Percentiles rank a stretch among this genome's conserved stretches.
These are phyloP conservation scores for Pythium diclinum DNA, from an alignment of 352 stramenopile genomes.

Conservation along the genomic window DNA sequence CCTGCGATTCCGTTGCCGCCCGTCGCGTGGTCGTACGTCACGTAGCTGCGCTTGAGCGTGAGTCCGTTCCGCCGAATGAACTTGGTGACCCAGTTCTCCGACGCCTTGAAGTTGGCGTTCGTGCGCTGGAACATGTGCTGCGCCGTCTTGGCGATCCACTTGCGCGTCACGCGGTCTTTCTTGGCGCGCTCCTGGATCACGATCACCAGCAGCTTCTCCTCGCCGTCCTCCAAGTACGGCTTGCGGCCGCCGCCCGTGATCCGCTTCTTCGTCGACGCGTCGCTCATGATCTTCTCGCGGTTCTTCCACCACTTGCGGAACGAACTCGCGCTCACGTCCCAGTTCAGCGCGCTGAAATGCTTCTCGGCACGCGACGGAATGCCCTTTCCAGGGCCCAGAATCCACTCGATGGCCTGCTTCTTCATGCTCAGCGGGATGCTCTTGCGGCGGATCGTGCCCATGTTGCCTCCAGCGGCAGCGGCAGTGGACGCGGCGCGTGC, in stretches of 20 bases:
- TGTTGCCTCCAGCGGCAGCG: not conserved
- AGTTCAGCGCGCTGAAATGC: constrained; percentile 67
- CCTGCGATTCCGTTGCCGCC: not conserved
- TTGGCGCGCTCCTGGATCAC: constrained; percentile 76
- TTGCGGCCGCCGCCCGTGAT: constrained; percentile 70
- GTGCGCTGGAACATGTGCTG: constrained; percentile 84
- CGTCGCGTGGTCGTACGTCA: constrained; percentile 55
- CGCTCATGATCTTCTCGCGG: constrained; percentile 71
- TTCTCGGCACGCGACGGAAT: constrained; percentile 69
- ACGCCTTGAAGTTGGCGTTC: constrained; percentile 68
- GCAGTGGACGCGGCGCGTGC: not conserved
- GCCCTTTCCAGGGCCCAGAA: constrained; percentile 65
- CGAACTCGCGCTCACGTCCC: constrained; percentile 72
- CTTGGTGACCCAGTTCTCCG: constrained; percentile 83
- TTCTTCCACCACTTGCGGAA: constrained; percentile 88
- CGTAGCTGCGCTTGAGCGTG: constrained; percentile 73
- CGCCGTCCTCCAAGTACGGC: constrained; percentile 59
- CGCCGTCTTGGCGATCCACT: constrained; percentile 83
- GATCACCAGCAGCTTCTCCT: constrained; percentile 71
- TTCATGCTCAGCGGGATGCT: constrained; percentile 81
- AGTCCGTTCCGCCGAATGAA: constrained; percentile 78
- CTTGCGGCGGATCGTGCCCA: constrained; percentile 52
- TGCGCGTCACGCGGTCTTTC: constrained; percentile 74
- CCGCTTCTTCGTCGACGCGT: constrained; percentile 67
- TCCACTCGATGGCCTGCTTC: constrained; percentile 81